Conservation (phyloP, 306 rosid genomes). For the Begonia loranthoides region DNA sequence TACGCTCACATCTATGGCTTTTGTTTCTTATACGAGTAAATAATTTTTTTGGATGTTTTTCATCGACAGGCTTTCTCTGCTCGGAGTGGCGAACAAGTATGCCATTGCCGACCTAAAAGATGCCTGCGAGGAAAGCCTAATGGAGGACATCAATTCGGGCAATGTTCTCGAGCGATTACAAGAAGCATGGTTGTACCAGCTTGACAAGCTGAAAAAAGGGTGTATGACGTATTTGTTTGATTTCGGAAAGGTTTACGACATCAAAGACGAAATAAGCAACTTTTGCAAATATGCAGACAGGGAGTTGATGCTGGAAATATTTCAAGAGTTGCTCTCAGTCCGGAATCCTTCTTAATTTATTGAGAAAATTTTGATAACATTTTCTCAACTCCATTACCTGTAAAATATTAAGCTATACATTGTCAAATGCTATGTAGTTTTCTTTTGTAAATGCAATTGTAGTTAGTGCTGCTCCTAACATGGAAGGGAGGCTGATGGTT, state of each 20-base stretch:
- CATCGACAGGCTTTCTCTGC: constrained; percentile 36
- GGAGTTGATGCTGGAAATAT: constrained; percentile 75
- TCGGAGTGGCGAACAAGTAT: constrained; percentile 73
- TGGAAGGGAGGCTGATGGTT: no score
- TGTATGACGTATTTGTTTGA: constrained; percentile 62
- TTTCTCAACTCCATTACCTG: no score
- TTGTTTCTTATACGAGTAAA: no score
- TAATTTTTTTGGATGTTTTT: no score
- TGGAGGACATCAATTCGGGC: constrained; percentile 60
- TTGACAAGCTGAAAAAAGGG: constrained; percentile 70
- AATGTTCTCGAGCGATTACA: constrained; percentile 76
- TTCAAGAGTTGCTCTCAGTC: constrained; percentile 63
- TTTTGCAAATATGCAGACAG: constrained; percentile 60
- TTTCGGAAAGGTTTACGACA: constrained; percentile 73
- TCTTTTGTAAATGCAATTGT: no score
- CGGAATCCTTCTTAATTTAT: constrained; percentile 34
- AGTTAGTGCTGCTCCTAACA: no score
- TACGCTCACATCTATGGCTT: no score
- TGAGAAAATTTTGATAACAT: no score
- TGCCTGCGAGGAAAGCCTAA: constrained; percentile 72
- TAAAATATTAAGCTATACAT: no score
- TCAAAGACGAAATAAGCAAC: constrained; percentile 38
- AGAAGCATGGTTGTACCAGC: constrained; percentile 67
- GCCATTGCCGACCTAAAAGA: constrained; percentile 50
- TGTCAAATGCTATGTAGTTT: no score